A percentile compares a stretch with the other conserved stretches of the same genome.
These are phyloP conservation scores for Fagus crenata DNA, from an alignment of 306 rosid genomes.

Conservation along the genomic window DNA sequence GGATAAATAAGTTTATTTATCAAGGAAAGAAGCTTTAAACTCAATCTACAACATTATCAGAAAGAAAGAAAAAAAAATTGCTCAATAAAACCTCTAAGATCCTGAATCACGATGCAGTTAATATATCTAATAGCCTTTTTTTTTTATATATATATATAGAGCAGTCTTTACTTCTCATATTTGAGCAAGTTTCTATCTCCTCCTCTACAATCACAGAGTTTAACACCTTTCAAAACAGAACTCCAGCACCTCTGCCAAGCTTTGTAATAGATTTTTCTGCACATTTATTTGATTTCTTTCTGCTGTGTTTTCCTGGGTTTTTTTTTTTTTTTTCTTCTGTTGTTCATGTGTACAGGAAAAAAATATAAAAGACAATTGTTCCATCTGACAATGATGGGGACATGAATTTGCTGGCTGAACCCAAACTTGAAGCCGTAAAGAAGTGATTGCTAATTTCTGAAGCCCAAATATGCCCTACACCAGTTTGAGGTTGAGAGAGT, in stretches of 20 bases:
- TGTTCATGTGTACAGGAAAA: no score
- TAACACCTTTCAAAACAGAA: neutral
- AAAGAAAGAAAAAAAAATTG: neutral
- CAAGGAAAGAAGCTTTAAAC: neutral
- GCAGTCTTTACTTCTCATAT: neutral
- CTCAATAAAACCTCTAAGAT: neutral
- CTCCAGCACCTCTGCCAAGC: neutral
- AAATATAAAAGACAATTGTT: no score
- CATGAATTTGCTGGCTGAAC: no score
- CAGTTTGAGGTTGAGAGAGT: no score
- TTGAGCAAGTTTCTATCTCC: neutral
- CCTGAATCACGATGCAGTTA: neutral
- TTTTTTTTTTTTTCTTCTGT: no score
- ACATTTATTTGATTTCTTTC: neutral
- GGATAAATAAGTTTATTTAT: neutral
- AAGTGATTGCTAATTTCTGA: no score
- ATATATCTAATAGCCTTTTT: neutral
- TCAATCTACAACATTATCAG: neutral
- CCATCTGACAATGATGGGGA: no score
- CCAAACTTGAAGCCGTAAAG: no score
- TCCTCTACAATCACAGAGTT: neutral
- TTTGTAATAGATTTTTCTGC: neutral
- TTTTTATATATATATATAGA: no score
- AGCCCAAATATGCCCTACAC: no score
- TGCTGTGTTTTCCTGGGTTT: no score